These are phyloP conservation scores for Blumeriella jaapii DNA, from an alignment of 2,329 filamentous ascomycete species.

Conservation along the genomic window DNA sequence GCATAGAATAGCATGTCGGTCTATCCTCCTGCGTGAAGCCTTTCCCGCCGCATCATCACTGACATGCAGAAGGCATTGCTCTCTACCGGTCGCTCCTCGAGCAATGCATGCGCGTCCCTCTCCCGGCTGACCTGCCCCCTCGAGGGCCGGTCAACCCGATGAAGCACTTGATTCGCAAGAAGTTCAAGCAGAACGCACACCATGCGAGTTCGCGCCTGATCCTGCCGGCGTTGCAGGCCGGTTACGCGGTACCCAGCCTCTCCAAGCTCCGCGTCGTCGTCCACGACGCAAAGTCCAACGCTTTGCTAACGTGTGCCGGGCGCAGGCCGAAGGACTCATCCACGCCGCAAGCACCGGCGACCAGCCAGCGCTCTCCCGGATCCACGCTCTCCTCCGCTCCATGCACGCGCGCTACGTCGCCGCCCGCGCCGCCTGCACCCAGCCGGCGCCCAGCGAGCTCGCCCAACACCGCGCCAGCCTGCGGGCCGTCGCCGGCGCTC, in stretches of 20 bases:
- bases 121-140: conserved; percentile 36
- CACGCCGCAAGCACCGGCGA: conserved; percentile 19
- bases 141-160: conserved; percentile 33
- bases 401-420: conserved; percentile 1
- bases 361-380: conserved; percentile 13
- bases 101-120: conserved; percentile 40
- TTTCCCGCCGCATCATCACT: not conserved
- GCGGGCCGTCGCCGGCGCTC: conserved; percentile 24
- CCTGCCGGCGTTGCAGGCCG: conserved; percentile 49
- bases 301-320: too few species aligned
- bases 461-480: conserved; percentile 11
- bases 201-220: conserved; percentile 49
- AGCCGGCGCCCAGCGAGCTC: conserved; percentile 7
- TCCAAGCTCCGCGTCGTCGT: not conserved
- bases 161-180: conserved; percentile 44
- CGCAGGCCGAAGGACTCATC: conserved; percentile 23
- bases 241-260: conserved; percentile 45
- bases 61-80: conserved; percentile 42
- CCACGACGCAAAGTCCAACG: too few species aligned
- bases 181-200: conserved; percentile 48
- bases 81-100: conserved; percentile 61
- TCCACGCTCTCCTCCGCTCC: conserved; percentile 28
- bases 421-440: conserved; percentile 1
- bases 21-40: not conserved
- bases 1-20: conserved; percentile 40